These are phyloP conservation scores for Erysimum cheiri DNA, from an alignment of 441 rosid genomes.

Conservation along the genomic window DNA sequence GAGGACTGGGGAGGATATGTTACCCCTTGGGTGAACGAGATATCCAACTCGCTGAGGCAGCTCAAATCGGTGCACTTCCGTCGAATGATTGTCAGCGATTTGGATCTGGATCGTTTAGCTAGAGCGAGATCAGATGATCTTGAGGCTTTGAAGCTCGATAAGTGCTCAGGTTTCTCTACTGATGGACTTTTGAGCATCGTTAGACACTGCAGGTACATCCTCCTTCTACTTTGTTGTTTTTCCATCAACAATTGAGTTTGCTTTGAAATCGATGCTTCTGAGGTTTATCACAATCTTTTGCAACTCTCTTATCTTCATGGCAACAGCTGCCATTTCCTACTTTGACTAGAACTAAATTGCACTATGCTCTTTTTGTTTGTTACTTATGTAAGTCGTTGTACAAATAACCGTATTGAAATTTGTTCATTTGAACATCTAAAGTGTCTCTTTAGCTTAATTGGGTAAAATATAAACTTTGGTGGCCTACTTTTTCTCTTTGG, in stretches of 20 bases:
- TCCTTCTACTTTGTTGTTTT: background rate
- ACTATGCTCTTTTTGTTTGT: background rate
- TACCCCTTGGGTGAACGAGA: constrained; percentile 74
- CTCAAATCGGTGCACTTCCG: constrained; percentile 74
- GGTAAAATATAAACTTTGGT: constrained; percentile 16
- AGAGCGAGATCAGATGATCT: constrained; percentile 53
- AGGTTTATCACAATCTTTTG: background rate
- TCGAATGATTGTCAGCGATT: constrained; percentile 78
- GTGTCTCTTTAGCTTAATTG: constrained; percentile 12
- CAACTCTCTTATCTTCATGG: background rate
- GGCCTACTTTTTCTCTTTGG: background rate
- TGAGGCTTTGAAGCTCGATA: constrained; percentile 72
- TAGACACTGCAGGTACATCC: constrained; percentile 76
- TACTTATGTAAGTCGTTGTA: background rate
- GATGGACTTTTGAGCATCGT: constrained; percentile 75
- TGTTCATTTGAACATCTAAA: constrained; percentile 2
- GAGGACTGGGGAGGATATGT: constrained; percentile 90
- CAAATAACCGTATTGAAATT: background rate
- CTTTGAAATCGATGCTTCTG: constrained; percentile 2
- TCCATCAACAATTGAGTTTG: constrained; percentile 2
- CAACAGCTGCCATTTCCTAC: constrained; percentile 11
- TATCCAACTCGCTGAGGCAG: constrained; percentile 51
- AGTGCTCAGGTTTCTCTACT: constrained; percentile 82
- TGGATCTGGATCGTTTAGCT: constrained; percentile 72
- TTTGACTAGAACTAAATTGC: background rate